phyloP scores from a whole-genome alignment of 257 asterid species.

The Leonotis leonurus region DNA sequence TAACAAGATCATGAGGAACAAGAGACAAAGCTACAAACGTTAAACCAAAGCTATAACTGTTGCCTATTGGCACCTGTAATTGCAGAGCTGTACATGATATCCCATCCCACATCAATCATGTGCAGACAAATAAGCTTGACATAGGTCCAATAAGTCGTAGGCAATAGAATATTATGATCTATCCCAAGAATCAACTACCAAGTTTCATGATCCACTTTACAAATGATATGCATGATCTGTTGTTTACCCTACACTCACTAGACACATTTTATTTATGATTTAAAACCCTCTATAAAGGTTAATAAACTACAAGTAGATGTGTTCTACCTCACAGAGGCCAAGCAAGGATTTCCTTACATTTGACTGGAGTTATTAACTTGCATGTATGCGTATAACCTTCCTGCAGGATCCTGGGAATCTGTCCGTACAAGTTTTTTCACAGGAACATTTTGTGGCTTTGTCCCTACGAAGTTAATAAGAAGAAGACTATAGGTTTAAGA shows the following conservation, averaged over 20 bases:
- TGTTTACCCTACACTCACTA: slow-evolving; percentile 6
- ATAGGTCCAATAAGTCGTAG: slow-evolving; percentile 12
- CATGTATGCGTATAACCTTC: slow-evolving; percentile 90
- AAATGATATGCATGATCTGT: slow-evolving; percentile 1
- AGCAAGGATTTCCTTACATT: slow-evolving; percentile 47
- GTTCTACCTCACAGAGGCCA: slow-evolving; percentile 73
- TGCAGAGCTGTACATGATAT: not conserved
- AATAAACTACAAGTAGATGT: slow-evolving; percentile 18
- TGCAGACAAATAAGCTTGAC: slow-evolving; percentile 3
- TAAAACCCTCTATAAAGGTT: slow-evolving; percentile 7
- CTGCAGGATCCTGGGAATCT: slow-evolving; percentile 94
- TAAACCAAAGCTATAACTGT: no score
- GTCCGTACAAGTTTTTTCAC: slow-evolving; percentile 87
- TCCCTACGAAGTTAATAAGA: slow-evolving; percentile 34
- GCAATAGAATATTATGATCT: not conserved
- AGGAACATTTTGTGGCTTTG: slow-evolving; percentile 70
- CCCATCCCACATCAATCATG: not conserved
- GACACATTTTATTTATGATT: slow-evolving; percentile 2
- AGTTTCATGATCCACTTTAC: not conserved
- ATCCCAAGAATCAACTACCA: slow-evolving; percentile 3
- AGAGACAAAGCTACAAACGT: no score
- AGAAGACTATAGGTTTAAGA: slow-evolving; percentile 12
- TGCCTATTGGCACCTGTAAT: not conserved
- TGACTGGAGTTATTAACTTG: slow-evolving; percentile 50
- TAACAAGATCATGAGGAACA: no score